Evolutionary conservation across 78 protist species (phyloP).

Genomic region (Polysphondylium violaceum): DNA sequence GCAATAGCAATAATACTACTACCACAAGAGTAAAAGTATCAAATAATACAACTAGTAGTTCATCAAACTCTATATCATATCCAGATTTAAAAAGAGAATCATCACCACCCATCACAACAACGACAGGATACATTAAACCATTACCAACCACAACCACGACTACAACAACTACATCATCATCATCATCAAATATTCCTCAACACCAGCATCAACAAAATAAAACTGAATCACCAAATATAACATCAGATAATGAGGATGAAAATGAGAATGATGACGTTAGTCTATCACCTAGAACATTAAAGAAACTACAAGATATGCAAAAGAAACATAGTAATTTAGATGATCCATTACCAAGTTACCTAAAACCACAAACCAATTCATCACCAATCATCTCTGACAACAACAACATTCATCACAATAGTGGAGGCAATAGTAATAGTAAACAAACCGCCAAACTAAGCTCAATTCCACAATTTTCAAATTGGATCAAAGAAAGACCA

Average conservation of each 20-base stretch:
- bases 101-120: not conserved
- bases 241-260: not conserved
- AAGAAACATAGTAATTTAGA: constrained; percentile 4
- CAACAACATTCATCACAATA: no score
- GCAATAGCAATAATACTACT: not conserved
- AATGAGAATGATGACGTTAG: constrained; percentile 6
- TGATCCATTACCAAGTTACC: not conserved
- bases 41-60: not conserved
- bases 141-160: not conserved
- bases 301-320: constrained; percentile 31
- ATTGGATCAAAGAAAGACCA: constrained; percentile 50
- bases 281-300: constrained; percentile 65
- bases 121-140: not conserved
- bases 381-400: not conserved
- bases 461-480: constrained; percentile 32
- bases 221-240: not conserved
- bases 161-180: not conserved
- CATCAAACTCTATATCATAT: no score
- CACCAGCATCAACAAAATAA: constrained; percentile 10
- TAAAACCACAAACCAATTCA: not conserved
- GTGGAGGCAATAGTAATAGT: no score
- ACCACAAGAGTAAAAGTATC: not conserved
- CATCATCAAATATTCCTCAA: not conserved
- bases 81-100: not conserved
- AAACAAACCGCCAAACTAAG: no score